A percentile compares a stretch with the other conserved stretches of the same genome.
These are phyloP conservation scores for Pseudopyricularia cyperi DNA, from an alignment of 2,329 filamentous ascomycete species.

Conservation along the genomic window DNA sequence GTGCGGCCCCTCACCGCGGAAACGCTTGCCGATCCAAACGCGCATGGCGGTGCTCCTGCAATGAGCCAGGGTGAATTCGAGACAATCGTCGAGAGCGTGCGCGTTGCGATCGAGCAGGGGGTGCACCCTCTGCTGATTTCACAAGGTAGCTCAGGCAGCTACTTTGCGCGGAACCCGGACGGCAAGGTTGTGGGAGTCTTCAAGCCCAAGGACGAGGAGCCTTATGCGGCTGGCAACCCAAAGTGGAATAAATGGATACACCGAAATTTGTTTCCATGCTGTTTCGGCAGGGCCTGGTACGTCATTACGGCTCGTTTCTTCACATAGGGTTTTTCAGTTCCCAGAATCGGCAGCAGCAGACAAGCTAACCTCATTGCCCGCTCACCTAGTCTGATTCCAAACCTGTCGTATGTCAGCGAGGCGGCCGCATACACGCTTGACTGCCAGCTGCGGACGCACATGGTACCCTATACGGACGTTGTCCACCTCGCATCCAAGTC, in stretches of 20 bases:
- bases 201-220: slow-evolving; percentile 98
- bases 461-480: slow-evolving; percentile 94
- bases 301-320: slow-evolving; percentile 10
- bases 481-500: slow-evolving; percentile 90
- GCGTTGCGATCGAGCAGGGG: slow-evolving; percentile 75
- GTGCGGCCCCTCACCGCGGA: slow-evolving; percentile 69
- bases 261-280: slow-evolving; percentile 91
- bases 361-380: slow-evolving; percentile 4
- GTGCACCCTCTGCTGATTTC: slow-evolving; percentile 92
- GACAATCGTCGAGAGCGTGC: slow-evolving; percentile 78
- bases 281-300: slow-evolving; percentile 81
- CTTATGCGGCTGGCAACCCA: slow-evolving; percentile 89
- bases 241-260: slow-evolving; percentile 99
- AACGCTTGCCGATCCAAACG: slow-evolving; percentile 39
- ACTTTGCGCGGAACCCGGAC: slow-evolving; percentile 84
- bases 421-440: slow-evolving; percentile 94
- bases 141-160: slow-evolving; percentile 93
- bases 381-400: slow-evolving; percentile 64
- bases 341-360: background rate
- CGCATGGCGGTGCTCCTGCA: slow-evolving; percentile 9
- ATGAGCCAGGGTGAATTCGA: slow-evolving; percentile 78
- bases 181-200: slow-evolving; percentile 96
- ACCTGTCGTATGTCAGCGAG: slow-evolving; percentile 94
- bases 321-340: background rate
- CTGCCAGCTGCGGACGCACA: slow-evolving; percentile 72